These are phyloP conservation scores for Malassezia nana DNA, from an alignment of 1,284 basidiomycete genomes.

Conservation along the genomic window DNA sequence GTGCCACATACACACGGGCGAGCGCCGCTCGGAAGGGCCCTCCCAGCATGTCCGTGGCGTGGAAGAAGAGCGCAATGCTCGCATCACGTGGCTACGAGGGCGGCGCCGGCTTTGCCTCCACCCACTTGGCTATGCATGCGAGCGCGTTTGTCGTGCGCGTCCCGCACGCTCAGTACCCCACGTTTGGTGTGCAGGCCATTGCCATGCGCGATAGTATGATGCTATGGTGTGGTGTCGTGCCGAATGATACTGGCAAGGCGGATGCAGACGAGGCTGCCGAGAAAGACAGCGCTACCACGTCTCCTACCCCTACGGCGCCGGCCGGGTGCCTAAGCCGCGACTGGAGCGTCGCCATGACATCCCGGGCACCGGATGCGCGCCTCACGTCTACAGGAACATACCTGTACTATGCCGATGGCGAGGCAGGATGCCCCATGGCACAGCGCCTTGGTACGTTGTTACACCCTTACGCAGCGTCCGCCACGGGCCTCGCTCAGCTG, in stretches of 20 bases:
- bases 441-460: slow-evolving; percentile 8
- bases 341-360: slow-evolving; percentile 24
- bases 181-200: slow-evolving; percentile 10
- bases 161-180: slow-evolving; percentile 1
- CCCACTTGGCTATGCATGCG: not conserved
- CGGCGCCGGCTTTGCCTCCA: not conserved
- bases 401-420: slow-evolving; percentile 1
- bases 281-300: slow-evolving; percentile 12
- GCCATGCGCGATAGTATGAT: slow-evolving; percentile 11
- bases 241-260: not conserved
- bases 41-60: not conserved
- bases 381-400: not conserved
- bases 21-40: slow-evolving; percentile 1
- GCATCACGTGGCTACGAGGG: slow-evolving; percentile 1
- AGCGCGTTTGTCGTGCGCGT: slow-evolving; percentile 10
- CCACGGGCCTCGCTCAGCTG: slow-evolving; percentile 22
- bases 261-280: slow-evolving; percentile 15
- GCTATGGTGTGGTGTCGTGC: slow-evolving; percentile 10
- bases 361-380: slow-evolving; percentile 3
- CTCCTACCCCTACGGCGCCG: not conserved
- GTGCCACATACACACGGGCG: not conserved
- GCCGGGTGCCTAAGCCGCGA: slow-evolving; percentile 16
- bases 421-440: slow-evolving; percentile 3
- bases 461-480: slow-evolving; percentile 10
- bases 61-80: not conserved